Evolutionary conservation across 495 filamentous ascomycete species (phyloP), one percentile per base, ranked within the genome.

Genomic region (Friedmanniomyces endolithicus): DNA sequence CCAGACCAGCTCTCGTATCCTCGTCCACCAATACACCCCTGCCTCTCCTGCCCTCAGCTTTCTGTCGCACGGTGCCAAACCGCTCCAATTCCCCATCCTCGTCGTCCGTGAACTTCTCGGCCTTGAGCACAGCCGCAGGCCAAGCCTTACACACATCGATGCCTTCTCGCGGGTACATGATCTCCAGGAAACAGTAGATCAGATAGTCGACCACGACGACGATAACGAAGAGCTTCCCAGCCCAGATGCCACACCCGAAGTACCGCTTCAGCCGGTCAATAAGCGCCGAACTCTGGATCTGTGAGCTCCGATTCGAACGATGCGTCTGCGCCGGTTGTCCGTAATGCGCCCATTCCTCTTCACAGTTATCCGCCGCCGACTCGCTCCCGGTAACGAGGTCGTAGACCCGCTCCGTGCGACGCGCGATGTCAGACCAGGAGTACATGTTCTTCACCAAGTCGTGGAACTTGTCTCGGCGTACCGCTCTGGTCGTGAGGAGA

Each of bases 171-270:
- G 92, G 94, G 53, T 83, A 90, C 71, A 80, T 85, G 70, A 94
- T 78, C 68, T 97, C 94, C 41, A 96, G 71, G 50, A 90, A 79
- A 27, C 94, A 74, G 58, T 85, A 94, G 47, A 98, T 73, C 57
- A 98, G 65, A 62, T 90, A 96, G 65, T 98, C 92, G 44, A 98
- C 84, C 57, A 96, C 82, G 16, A 90, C 90, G 56, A 89, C 96
- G 1, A 98, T 70, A 62, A 90, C 95, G 65, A 98, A 98, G 22
- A 98, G 70, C 70, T 98, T 98, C 8, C 92, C 92, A 11, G 92
- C 92, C 92, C 92, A 98, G 37, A 97, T 88, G n/a, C 92, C 92
- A 64, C 92, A 98, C n/a, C 92, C 92, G 64, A 97, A 98, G 64
- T 98, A 97, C 24, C 90, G 71, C 68, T 98, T 98, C 22, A 98